Evolutionary conservation across 2,329 filamentous ascomycete genomes (phyloP), one percentile per base, ranked within the genome.

Genomic region (Monilinia fructicola): DNA sequence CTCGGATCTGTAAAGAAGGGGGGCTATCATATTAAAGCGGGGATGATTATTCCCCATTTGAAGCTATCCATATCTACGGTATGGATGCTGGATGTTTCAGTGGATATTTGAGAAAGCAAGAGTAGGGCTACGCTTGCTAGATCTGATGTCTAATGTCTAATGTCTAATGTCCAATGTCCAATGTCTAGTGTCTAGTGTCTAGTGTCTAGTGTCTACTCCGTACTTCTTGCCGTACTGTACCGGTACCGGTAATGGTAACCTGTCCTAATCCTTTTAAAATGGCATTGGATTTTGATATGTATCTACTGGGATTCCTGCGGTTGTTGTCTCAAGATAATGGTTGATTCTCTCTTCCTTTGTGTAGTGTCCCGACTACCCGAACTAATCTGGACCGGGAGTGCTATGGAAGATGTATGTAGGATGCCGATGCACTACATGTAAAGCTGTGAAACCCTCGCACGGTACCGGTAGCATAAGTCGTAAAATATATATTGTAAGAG

Each of bases 1-100:
- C 11, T 60, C 44, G 44, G 44, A 38, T 60, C 58, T 60, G n/a
- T 38, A 38, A 26, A 60, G 31, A 60, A 48, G n/a, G 44, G 56
- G 54, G 18, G 56, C 42, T 42, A 3, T 48, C 3, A 59, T 48
- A 35, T 48, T 35, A 48, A 59, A 46, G 42, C 56, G 42, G 56
- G 12, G 23, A 59, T 48, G 1, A 18, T 26, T 16, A 48, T 46
- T 48, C 42, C 21, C 18, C 52, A 35, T 54, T 35, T 9, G 28
- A 35, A 46, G 42, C 23, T 59, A 18, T 18, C 7, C 40, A 12
- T 44, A 31, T 11, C 42, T 59, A 59, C 40, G 31, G 26, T 14
- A 16, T 46, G 31, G 31, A 35, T 6, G 31, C 31, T 46, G 31
- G 31, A 35, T 6, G 31, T 7, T 35, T 35, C 9, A 6, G 31